Evolutionary conservation across 345 rosid genomes (phyloP).

Genomic region (Ceriops decandra): DNA sequence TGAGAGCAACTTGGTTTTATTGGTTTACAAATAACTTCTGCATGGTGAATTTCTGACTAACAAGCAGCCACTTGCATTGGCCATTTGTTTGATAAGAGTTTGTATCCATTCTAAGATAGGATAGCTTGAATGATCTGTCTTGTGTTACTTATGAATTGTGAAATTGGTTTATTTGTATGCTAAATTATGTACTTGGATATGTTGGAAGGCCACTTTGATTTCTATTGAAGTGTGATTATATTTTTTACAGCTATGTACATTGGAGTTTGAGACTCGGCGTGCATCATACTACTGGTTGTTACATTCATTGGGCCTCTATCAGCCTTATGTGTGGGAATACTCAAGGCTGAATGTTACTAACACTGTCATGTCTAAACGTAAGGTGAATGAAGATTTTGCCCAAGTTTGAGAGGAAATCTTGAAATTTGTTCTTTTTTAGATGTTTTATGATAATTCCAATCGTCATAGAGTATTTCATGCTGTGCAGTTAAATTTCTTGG

Average conservation of each 20-base stretch:
- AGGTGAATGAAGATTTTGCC: constrained; percentile 42
- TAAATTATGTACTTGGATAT: neutral
- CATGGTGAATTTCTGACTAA: neutral
- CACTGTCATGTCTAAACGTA: constrained; percentile 96
- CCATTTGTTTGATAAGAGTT: neutral
- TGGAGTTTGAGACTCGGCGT: constrained; percentile 86
- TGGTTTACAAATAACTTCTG: neutral
- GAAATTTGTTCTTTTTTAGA: constrained; percentile 12
- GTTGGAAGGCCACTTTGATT: neutral
- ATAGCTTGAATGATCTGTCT: neutral
- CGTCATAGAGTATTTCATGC: constrained; percentile 8
- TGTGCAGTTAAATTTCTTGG: constrained; percentile 75
- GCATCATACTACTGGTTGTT: constrained; percentile 96
- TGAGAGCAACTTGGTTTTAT: constrained; percentile 5
- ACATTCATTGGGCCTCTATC: constrained; percentile 73
- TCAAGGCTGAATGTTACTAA: constrained; percentile 87
- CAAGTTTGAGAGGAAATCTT: constrained; percentile 12
- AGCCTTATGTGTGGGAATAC: constrained; percentile 98
- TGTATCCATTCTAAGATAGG: neutral
- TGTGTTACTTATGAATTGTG: neutral
- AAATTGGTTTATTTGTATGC: neutral
- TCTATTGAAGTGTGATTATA: neutral
- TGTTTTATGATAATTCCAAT: constrained; percentile 8
- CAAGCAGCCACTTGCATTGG: neutral
- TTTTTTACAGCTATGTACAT: constrained; percentile 56